Conservation (phyloP, 768 basidiomycete species). For the Podaxis sp. region DNA sequence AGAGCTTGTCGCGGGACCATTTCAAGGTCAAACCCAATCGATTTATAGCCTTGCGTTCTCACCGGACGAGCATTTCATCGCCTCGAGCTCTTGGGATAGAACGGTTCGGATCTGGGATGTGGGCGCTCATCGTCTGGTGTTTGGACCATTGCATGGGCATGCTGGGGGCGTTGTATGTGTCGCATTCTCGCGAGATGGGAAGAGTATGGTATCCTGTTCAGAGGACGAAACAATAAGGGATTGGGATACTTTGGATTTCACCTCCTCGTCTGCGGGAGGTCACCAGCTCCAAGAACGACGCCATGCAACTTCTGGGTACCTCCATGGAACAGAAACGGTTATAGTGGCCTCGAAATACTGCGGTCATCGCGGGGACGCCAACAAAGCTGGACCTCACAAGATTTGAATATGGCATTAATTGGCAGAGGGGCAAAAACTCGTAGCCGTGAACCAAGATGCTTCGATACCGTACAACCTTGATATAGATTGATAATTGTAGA, state of each 20-base stretch:
- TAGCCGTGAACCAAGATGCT: neutral
- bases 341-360: constrained; percentile 19
- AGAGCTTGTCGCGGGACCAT: constrained; percentile 7
- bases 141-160: constrained; percentile 4
- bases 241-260: constrained; percentile 22
- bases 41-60: constrained; percentile 33
- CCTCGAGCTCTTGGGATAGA: constrained; percentile 5
- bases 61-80: constrained; percentile 8
- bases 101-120: constrained; percentile 11
- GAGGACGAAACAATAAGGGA: constrained; percentile 30
- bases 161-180: neutral
- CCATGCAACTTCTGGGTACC: constrained; percentile 17
- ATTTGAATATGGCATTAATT: constrained; percentile 12
- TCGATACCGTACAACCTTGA: neutral
- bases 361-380: constrained; percentile 15
- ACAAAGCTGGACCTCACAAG: constrained; percentile 14
- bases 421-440: neutral
- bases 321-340: constrained; percentile 16
- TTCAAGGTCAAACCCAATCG: constrained; percentile 27
- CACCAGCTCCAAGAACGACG: neutral
- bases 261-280: neutral
- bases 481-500: too few relatives aligned
- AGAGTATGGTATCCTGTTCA: constrained; percentile 29
- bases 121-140: neutral
- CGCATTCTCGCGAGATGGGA: constrained; percentile 24